Evolutionary conservation across 345 rosid species (phyloP), one percentile per base, ranked within the genome.

Genomic region (Cardamine occulta): DNA sequence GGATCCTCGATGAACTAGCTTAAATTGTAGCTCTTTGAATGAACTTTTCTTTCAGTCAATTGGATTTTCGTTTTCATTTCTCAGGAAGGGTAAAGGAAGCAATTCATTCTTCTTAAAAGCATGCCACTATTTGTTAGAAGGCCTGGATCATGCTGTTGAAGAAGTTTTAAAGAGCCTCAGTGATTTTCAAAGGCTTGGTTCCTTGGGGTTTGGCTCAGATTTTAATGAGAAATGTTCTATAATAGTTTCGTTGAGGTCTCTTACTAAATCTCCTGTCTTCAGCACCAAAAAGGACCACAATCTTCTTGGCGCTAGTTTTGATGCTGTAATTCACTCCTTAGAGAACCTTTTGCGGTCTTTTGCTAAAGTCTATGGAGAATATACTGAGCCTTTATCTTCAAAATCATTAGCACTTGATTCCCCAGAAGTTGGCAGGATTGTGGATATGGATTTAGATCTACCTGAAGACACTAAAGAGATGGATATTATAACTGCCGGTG

Each of bases 391-490:
- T 54, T 17, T 48, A 29, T 54, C 58, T 3, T 65, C 77, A 4
- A 80, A 80, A 55, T 59, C 61, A 64, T 74, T 83, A 58, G 78
- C 78, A 57, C 73, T 81, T 76, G 88, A 74, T 65, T 81, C 83
- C 79, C 76, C 76, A n/a, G 77, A 80, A 71, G 74, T 66, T 79
- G 83, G 82, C 74, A 86, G 90, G 74, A 88, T 88, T 80, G 55
- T 89, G 85, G 97, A 91, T 60, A 78, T 89, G 88, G 97, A 93
- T 63, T 82, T 94, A 60, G 97, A 94, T 86, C 79, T 79, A 68
- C 75, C 75, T 77, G 90, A 82, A 70, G 91, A 85, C 75, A 56
- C 71, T 12, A 85, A 84, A 68, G 89, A 86, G 81, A 74, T 83
- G 12, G 88, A 87, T 77, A 76, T 84, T 44, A 62, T 83, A 54